phyloP scores from a whole-genome alignment of 768 basidiomycete species.

The Lepiota venenata region DNA sequence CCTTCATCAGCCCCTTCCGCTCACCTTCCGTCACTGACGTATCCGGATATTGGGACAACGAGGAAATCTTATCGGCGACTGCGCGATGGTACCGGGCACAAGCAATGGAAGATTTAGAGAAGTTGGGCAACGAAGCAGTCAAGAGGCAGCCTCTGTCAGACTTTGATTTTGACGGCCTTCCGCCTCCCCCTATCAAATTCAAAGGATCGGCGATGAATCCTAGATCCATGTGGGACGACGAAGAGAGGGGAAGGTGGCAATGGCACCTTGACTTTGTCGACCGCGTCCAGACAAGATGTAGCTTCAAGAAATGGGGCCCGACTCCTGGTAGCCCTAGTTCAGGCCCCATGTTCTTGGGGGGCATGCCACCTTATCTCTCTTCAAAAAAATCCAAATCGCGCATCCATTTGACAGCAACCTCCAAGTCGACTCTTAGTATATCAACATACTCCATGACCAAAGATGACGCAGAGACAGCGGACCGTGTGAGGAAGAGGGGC shows the following conservation, averaged over 20 bases:
- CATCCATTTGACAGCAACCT: conserved; percentile 3
- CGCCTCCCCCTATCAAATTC: conserved; percentile 19
- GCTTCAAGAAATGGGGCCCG: conserved; percentile 32
- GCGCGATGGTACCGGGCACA: conserved; percentile 5
- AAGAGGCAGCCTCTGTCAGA: conserved; percentile 13
- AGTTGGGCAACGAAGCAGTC: neutral
- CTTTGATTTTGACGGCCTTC: conserved; percentile 48
- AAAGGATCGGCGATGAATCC: neutral
- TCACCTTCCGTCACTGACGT: conserved; percentile 16
- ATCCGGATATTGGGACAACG: conserved; percentile 7
- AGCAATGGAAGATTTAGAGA: conserved; percentile 12
- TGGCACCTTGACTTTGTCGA: conserved; percentile 28
- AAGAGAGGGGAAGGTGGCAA: conserved; percentile 4
- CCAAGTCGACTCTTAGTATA: conserved; percentile 12
- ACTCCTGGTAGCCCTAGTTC: neutral
- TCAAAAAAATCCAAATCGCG: conserved; percentile 2
- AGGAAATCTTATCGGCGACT: conserved; percentile 4
- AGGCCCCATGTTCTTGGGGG: conserved; percentile 4
- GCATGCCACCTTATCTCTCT: conserved; percentile 4
- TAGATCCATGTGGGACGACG: neutral
- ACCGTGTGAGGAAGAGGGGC: conserved; percentile 36
- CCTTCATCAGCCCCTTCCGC: conserved; percentile 49
- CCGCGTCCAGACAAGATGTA: conserved; percentile 41
- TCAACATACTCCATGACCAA: neutral
- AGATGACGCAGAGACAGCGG: conserved; percentile 17